Percentiles rank a stretch among this genome's conserved stretches.
phyloP scores from a whole-genome alignment of 2,329 filamentous ascomycete genomes.

The Trichoderma oligosporum region DNA sequence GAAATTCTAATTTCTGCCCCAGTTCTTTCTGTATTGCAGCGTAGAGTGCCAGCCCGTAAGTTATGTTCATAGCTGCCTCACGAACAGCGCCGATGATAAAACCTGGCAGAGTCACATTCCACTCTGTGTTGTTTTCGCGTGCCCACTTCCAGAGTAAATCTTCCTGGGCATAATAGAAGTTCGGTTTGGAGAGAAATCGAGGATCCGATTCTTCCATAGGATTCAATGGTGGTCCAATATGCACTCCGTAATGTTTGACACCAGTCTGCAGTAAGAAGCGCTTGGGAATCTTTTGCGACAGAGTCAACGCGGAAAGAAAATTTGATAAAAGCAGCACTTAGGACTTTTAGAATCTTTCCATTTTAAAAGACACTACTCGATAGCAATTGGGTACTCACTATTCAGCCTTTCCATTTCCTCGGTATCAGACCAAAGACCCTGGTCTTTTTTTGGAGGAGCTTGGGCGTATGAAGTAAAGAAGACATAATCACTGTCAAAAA shows the following conservation, averaged over 20 bases:
- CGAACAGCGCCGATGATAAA: slow-evolving; percentile 15
- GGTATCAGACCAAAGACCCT: slow-evolving; percentile 5
- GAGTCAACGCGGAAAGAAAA: not conserved
- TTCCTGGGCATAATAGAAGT: slow-evolving; percentile 14
- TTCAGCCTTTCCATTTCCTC: slow-evolving; percentile 6
- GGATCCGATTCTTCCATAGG: not conserved
- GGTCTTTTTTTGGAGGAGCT: not conserved
- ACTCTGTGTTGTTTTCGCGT: not conserved
- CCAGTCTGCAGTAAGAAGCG: slow-evolving; percentile 12
- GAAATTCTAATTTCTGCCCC: not conserved
- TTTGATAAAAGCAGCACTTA: slow-evolving; percentile 3
- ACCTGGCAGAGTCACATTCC: slow-evolving; percentile 1
- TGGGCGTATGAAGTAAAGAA: slow-evolving; percentile 19
- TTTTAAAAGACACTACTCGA: accelerated
- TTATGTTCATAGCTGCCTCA: slow-evolving; percentile 3
- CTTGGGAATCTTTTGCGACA: not conserved
- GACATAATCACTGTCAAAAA: slow-evolving; percentile 8
- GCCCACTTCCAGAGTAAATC: not conserved
- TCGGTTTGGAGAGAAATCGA: not conserved
- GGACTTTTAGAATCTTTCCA: not conserved
- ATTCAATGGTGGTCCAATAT: not conserved
- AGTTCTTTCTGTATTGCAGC: slow-evolving; percentile 4
- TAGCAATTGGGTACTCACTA: not conserved
- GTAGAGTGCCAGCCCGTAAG: not conserved
- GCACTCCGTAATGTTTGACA: not conserved